These are phyloP conservation scores for Chalciporus piperatoides DNA, from an alignment of 1,284 basidiomycete species.

Conservation along the genomic window DNA sequence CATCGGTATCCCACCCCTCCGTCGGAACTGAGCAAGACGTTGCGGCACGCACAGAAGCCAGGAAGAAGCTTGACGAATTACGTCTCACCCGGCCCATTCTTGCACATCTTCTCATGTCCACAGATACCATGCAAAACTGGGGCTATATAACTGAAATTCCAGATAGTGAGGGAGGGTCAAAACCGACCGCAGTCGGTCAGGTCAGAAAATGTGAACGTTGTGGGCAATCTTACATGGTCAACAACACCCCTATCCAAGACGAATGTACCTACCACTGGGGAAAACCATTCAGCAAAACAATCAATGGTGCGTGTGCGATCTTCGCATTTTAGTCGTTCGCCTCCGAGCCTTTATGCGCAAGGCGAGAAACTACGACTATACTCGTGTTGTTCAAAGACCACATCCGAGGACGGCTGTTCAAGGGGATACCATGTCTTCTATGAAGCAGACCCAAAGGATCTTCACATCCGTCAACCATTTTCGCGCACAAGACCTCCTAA, in stretches of 20 bases:
- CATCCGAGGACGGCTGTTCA: constrained; percentile 58
- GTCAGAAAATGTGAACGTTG: constrained; percentile 78
- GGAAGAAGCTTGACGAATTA: constrained; percentile 55
- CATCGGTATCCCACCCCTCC: constrained; percentile 61
- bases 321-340: constrained; percentile 19
- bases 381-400: constrained; percentile 62
- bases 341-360: constrained; percentile 27
- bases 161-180: constrained; percentile 51
- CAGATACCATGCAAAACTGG: constrained; percentile 60
- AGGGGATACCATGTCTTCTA: constrained; percentile 75
- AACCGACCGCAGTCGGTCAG: constrained; percentile 66
- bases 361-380: constrained; percentile 65
- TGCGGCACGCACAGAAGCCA: constrained; percentile 52
- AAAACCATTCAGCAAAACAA: constrained; percentile 51
- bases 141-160: constrained; percentile 74
- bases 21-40: constrained; percentile 79
- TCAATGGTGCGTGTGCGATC: constrained; percentile 47
- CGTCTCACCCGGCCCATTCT: constrained; percentile 55
- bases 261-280: constrained; percentile 86
- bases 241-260: constrained; percentile 50
- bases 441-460: constrained; percentile 61
- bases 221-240: constrained; percentile 62
- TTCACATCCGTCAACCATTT: constrained; percentile 77
- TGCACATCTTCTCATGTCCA: constrained; percentile 54
- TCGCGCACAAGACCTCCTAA: constrained; percentile 43